These are phyloP conservation scores for Trichoderma reesei DNA, from an alignment of 495 filamentous ascomycete genomes.

Conservation along the genomic window DNA sequence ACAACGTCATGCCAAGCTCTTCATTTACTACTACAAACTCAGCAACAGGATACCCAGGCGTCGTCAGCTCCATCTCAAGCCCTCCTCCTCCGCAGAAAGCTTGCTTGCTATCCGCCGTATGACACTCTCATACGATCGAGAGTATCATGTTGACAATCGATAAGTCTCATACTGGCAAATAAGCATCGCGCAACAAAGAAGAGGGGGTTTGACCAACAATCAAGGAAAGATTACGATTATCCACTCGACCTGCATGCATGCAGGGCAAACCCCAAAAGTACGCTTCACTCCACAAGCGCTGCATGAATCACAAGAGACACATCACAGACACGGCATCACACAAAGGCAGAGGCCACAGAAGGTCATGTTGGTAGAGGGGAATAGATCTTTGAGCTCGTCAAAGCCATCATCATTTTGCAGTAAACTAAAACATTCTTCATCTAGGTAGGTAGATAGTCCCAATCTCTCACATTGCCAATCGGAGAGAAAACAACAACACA, in stretches of 20 bases:
- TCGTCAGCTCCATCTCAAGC: too few relatives aligned
- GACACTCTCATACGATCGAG: too few relatives aligned
- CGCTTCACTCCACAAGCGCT: neutral
- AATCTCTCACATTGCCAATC: conserved; percentile 9
- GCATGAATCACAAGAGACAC: neutral
- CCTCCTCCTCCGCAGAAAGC: too few relatives aligned
- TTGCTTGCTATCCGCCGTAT: too few relatives aligned
- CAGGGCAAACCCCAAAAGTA: neutral
- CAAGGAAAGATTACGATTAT: neutral
- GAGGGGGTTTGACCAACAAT: neutral
- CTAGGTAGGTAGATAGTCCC: conserved; percentile 3
- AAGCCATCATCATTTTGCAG: conserved; percentile 9
- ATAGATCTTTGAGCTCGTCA: neutral
- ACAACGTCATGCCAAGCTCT: too few relatives aligned
- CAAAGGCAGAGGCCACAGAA: neutral
- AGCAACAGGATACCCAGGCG: too few relatives aligned
- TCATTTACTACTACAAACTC: too few relatives aligned
- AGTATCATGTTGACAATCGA: too few relatives aligned
- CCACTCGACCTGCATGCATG: neutral
- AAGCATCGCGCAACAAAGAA: too few relatives aligned
- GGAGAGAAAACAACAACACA: too few relatives aligned
- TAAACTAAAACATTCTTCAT: conserved; percentile 11
- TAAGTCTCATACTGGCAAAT: too few relatives aligned
- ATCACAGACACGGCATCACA: neutral
- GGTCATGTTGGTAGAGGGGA: neutral